These are phyloP conservation scores for Phanerodontia chrysosporium DNA, from an alignment of 768 basidiomycete genomes.

Conservation along the genomic window DNA sequence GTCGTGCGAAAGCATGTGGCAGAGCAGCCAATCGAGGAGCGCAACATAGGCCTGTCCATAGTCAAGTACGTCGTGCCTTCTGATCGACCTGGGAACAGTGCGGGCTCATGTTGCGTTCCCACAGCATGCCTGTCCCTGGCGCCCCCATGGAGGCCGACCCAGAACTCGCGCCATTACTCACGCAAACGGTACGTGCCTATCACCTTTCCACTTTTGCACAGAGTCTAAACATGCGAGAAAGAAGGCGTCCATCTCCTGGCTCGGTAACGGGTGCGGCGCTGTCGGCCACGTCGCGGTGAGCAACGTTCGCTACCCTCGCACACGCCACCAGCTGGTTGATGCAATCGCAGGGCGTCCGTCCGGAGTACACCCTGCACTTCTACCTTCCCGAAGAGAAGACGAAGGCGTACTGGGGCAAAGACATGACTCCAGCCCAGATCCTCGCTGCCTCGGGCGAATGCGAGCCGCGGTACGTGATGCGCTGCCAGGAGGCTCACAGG, in stretches of 20 bases:
- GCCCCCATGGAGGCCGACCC: conserved; percentile 11
- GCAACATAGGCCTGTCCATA: conserved; percentile 7
- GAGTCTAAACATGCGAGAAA: background rate
- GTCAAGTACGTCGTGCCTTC: too few species aligned
- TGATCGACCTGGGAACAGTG: too few species aligned
- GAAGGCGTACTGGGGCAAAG: background rate
- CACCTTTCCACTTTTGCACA: background rate
- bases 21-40: conserved; percentile 4
- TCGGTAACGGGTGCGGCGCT: background rate
- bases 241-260: background rate
- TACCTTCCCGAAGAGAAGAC: conserved; percentile 4
- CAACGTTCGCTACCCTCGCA: background rate
- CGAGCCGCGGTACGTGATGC: conserved; percentile 16
- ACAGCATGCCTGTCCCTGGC: conserved; percentile 12
- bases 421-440: background rate
- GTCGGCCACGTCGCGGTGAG: conserved; percentile 2
- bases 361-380: background rate
- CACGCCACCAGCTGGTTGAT: background rate
- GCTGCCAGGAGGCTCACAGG: background rate
- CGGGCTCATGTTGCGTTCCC: background rate
- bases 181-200: conserved; percentile 2
- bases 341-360: background rate
- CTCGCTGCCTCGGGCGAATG: conserved; percentile 12
- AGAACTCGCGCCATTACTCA: conserved; percentile 4
- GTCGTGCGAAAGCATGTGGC: conserved; percentile 11